Percentiles rank a stretch among this genome's conserved stretches.
phyloP scores from a whole-genome alignment of 768 basidiomycete species.

The Hirschioporus abietinus region DNA sequence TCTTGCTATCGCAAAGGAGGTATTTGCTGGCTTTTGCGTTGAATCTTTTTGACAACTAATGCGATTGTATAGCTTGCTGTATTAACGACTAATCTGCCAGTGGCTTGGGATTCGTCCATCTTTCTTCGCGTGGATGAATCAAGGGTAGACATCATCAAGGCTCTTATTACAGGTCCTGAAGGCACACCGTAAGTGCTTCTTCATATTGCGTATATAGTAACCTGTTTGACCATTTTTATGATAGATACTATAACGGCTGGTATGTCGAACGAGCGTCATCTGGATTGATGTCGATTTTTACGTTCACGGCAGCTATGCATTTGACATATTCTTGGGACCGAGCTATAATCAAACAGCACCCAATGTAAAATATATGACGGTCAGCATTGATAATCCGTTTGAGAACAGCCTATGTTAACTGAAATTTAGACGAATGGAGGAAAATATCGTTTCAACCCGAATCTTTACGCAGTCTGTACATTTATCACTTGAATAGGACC shows the following conservation, averaged over 20 bases:
- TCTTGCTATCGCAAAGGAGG: slow-evolving; percentile 93
- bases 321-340: slow-evolving; percentile 90
- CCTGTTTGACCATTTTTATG: slow-evolving; percentile 9
- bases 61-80: slow-evolving; percentile 68
- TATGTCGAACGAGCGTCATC: slow-evolving; percentile 27
- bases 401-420: not conserved
- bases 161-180: slow-evolving; percentile 88
- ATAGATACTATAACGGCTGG: slow-evolving; percentile 89
- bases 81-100: slow-evolving; percentile 89
- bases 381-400: slow-evolving; percentile 23
- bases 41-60: not conserved
- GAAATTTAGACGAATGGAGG: slow-evolving; percentile 65
- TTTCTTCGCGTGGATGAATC: slow-evolving; percentile 91
- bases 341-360: slow-evolving; percentile 89
- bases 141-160: slow-evolving; percentile 88
- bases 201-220: slow-evolving; percentile 4
- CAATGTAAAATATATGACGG: slow-evolving; percentile 65
- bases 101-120: slow-evolving; percentile 91
- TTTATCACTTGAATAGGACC: not conserved
- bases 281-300: slow-evolving; percentile 10
- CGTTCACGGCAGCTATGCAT: slow-evolving; percentile 47
- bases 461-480: slow-evolving; percentile 70
- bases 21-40: slow-evolving; percentile 19
- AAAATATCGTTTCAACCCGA: slow-evolving; percentile 90
- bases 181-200: slow-evolving; percentile 72